phyloP scores from a whole-genome alignment of 148 eudicot genomes.

The Heliamphora exappendiculata region DNA sequence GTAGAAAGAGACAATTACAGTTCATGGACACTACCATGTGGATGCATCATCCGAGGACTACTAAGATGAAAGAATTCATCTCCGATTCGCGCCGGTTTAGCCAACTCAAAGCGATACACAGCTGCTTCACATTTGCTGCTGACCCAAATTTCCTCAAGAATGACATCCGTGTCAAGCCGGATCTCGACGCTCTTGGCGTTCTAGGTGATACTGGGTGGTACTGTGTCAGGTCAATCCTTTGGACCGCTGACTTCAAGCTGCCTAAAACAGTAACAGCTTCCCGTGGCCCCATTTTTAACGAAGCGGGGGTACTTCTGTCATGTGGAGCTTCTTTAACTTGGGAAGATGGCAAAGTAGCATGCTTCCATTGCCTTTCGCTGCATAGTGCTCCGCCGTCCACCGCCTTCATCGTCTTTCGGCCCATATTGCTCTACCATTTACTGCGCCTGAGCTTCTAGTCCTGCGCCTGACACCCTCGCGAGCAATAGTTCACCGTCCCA shows the following conservation, averaged over 20 bases:
- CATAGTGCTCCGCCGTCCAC: no score
- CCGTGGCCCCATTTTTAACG: slow-evolving; percentile 1
- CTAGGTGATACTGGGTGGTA: slow-evolving; percentile 37
- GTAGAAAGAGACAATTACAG: no score
- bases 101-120: no score
- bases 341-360: slow-evolving; percentile 9
- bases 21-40: no score
- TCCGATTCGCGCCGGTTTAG: no score
- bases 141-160: slow-evolving; percentile 39
- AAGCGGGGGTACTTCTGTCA: slow-evolving; percentile 2
- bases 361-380: slow-evolving; percentile 8
- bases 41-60: no score
- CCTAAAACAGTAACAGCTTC: slow-evolving; percentile 8
- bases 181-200: slow-evolving; percentile 53
- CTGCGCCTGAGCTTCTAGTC: no score
- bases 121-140: slow-evolving; percentile 33
- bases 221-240: slow-evolving; percentile 1
- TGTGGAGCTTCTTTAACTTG: slow-evolving; percentile 9
- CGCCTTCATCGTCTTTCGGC: no score
- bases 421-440: no score
- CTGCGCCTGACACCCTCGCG: no score
- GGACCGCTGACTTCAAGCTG: slow-evolving; percentile 5
- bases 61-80: no score
- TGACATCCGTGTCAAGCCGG: slow-evolving; percentile 56
- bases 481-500: no score